Evolutionary conservation across 768 basidiomycete species (phyloP), one percentile per base, ranked within the genome.

Genomic region (Agaricus bisporus): DNA sequence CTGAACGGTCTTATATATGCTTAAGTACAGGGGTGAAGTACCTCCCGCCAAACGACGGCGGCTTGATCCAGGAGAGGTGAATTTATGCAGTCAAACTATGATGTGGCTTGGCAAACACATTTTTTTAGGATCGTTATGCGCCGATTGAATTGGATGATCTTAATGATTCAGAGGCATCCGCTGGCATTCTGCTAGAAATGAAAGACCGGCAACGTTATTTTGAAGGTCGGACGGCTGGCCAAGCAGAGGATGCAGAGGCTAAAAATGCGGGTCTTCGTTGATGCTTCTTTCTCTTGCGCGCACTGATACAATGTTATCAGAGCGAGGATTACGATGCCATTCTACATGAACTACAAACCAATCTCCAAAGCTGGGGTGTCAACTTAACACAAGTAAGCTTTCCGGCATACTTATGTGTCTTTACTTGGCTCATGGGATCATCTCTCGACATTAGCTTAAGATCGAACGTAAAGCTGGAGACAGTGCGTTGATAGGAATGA

Each of bases 141-240:
- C 71, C 90, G 63, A 86, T 98, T 49, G 89, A 92, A 54, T 73
- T 95, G 2, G 87, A 91, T 49, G 95, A 98, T 63, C 73, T 98
- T 25, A 85, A 84, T 59, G 86, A 86, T 44, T 75, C 80, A 1
- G 81, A 86, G 52, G 62, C 75, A 0, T 78, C 86, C 0, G 63
- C 70, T 18, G 90, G 90, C 2, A 88, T 97, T 28, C 64, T 84
- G 2, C 75, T 98, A 36, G 86, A 97, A 56, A 93, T 97, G 84
- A 85, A 88, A 68, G 89, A 90, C 60, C 79, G 85, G 50, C 83
- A 89, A 59, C 78, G 86, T 10, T 91, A 89, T 64, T 94, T 91
- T 55, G 89, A 92, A 62, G 87, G 83, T 5, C 73, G 81, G 42
- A 73, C 78, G 63, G 63, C 72, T 8, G 66, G 64, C 43, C 57